Evolutionary conservation across 257 asterid genomes (phyloP), one percentile per base, ranked within the genome.

Genomic region (Jasminum sambac): DNA sequence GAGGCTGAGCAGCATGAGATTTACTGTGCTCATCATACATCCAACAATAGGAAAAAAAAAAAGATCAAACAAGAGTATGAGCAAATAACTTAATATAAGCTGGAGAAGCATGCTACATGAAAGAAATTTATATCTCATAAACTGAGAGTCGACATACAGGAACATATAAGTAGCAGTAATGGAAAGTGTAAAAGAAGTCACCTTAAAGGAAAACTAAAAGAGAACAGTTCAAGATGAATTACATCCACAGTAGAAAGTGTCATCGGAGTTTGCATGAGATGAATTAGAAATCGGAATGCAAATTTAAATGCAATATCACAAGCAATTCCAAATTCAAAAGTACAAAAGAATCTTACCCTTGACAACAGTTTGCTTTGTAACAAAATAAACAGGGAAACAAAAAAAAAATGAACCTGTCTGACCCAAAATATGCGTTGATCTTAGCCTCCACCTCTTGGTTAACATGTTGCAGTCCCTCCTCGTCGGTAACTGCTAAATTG

Each of bases 371-470:
- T 55, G 16, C 62, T 55, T 55, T 23, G 30, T 55, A 4, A 50
- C 30, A 3, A 24, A 46, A n/a, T 41, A 30, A 23, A 70, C 55
- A 60, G 63, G 23, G 55, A 25, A 9, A 46, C 67, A 68, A 13
- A 11, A 52, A 69, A 68, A 11, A 62, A 24, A 14, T 40, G 59
- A 72, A 95, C 99, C 97, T 95, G 86, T 91, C 98, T 42, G 90
- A 81, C 70, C 87, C 95, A 80, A 91, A 82, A 36, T 83, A 82
- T 34, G 89, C 87, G 74, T 84, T 78, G 48, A 83, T 74, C 90
- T 95, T 95, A 70, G 99, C 96, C 78, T 91, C 98, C 80, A 95
- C 79, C 86, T 91, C 96, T 79, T 72, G 92, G 83, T 83, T 85
- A 78, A 91, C 92, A 76, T 95, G 95, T 59, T 82, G 92, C 72